phyloP scores from a whole-genome alignment of 1,139 yeast species.

The Candida sp. region DNA sequence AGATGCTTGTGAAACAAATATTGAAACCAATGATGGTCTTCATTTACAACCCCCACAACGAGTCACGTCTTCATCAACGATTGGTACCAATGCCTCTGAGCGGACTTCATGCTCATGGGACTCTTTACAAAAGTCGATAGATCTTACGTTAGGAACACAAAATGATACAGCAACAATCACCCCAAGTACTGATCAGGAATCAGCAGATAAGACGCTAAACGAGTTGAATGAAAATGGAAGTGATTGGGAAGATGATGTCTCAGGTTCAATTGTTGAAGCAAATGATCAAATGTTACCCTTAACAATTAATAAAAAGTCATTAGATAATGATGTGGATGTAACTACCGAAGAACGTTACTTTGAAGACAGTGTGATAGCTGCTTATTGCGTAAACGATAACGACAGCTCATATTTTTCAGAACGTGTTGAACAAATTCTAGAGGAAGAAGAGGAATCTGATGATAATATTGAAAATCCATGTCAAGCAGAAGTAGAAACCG shows the following conservation, averaged over 20 bases:
- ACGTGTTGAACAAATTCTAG: not conserved
- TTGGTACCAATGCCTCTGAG: conserved; percentile 2
- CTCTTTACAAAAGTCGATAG: conserved; percentile 33
- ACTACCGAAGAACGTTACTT: conserved; percentile 1
- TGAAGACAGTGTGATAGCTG: conserved; percentile 2
- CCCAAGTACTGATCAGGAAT: not conserved
- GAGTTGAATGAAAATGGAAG: conserved; percentile 6
- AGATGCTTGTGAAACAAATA: not conserved
- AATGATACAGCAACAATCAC: conserved; percentile 2
- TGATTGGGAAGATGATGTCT: conserved; percentile 10
- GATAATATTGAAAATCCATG: not conserved
- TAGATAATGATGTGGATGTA: conserved; percentile 1
- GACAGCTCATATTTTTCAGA: conserved; percentile 1
- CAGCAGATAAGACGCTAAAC: not conserved
- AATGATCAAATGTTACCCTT: not conserved
- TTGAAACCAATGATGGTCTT: not conserved
- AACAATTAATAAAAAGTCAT: not conserved
- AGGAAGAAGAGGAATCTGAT: not conserved
- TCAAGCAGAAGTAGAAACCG: not conserved
- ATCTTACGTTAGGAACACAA: conserved; percentile 17
- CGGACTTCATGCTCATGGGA: conserved; percentile 25
- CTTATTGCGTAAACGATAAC: not conserved
- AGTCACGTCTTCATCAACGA: conserved; percentile 4
- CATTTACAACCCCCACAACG: not conserved
- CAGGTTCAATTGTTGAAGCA: conserved; percentile 2